These are phyloP conservation scores for Candida easanensis DNA, from an alignment of 805 yeast genomes.

Conservation along the genomic window DNA sequence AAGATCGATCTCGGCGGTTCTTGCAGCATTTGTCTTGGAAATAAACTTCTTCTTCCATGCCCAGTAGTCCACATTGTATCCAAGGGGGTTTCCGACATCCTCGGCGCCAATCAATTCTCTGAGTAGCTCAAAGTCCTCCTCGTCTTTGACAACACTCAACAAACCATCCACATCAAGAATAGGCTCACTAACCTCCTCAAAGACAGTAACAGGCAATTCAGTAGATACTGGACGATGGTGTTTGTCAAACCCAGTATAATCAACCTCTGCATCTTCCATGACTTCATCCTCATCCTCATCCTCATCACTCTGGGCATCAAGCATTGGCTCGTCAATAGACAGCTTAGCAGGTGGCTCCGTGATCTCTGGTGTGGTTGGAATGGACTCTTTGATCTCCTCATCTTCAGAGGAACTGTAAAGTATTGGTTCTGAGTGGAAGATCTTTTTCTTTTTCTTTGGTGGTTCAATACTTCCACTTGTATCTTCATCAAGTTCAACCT, in stretches of 20 bases:
- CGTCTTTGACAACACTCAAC: constrained; percentile 60
- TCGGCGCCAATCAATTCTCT: constrained; percentile 36
- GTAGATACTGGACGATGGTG: constrained; percentile 49
- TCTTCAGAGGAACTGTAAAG: constrained; percentile 29
- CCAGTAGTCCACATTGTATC: constrained; percentile 47
- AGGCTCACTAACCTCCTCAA: constrained; percentile 35
- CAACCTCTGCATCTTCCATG: constrained; percentile 21
- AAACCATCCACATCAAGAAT: constrained; percentile 44
- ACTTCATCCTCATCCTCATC: constrained; percentile 8
- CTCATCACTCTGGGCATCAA: constrained; percentile 15
- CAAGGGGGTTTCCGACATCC: constrained; percentile 1
- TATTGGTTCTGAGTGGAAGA: constrained; percentile 14
- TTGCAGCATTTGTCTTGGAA: constrained; percentile 5
- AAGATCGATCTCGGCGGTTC: constrained; percentile 17
- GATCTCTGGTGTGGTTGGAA: constrained; percentile 28
- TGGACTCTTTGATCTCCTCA: constrained; percentile 25
- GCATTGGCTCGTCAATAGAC: constrained; percentile 15
- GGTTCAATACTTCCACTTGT: too few relatives aligned
- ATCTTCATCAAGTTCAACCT: too few relatives aligned
- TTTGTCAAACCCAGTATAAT: constrained; percentile 28
- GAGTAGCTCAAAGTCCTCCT: constrained; percentile 65
- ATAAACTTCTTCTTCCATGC: constrained; percentile 56
- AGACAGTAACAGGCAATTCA: constrained; percentile 54
- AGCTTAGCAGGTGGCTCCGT: constrained; percentile 13
- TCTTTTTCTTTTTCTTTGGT: constrained; percentile 2